These are phyloP conservation scores for Penicillium crustosum DNA, from an alignment of 2,329 filamentous ascomycete species.

Conservation along the genomic window DNA sequence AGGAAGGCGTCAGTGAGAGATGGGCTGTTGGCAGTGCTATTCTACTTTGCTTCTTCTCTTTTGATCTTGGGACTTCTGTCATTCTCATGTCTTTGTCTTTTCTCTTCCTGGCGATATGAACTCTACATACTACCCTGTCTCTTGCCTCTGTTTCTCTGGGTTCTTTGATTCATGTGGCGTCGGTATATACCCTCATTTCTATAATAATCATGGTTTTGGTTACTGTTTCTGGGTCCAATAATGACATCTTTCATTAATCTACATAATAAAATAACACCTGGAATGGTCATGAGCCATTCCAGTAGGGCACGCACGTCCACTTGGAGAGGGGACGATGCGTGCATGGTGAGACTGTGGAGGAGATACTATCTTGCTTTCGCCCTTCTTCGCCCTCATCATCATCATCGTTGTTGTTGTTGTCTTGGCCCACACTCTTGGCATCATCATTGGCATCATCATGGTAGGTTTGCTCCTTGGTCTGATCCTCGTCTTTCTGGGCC, in stretches of 20 bases:
- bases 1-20: slow-evolving; percentile 36
- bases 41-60: neutral
- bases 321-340: neutral
- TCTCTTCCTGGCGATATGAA: neutral
- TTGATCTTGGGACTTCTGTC: neutral
- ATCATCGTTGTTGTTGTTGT: neutral
- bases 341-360: neutral
- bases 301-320: slow-evolving; percentile 2
- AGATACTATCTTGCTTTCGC: neutral
- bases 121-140: neutral
- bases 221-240: neutral
- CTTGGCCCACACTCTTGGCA: neutral
- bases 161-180: slow-evolving; percentile 10
- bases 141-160: neutral
- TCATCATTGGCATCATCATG: neutral
- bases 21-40: neutral
- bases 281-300: neutral
- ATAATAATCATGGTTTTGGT: slow-evolving; percentile 1
- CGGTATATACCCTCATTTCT: slow-evolving; percentile 13
- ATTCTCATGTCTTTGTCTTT: slow-evolving; percentile 2
- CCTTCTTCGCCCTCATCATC: neutral
- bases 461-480: neutral
- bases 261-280: neutral
- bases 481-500: neutral
- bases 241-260: neutral